Base-by-base conservation (phyloP, 2,329 filamentous ascomycete genomes). In the Aspergillus neotritici region DNA sequence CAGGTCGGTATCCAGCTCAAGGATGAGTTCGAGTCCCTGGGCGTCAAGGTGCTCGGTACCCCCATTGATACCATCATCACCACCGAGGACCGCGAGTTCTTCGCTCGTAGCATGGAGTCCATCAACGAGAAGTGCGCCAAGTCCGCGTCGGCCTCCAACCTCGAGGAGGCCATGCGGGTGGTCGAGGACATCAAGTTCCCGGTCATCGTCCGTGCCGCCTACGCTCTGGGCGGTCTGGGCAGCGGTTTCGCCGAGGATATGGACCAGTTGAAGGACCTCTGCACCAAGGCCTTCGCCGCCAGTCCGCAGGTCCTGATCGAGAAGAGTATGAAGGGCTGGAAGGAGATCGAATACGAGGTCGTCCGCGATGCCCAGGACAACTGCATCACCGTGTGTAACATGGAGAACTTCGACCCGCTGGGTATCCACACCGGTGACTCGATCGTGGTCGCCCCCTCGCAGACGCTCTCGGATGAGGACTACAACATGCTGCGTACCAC, bases 311-410 rank as follows among this genome's bases (percentile, higher is more conserved):
- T 98, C 6, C 79, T 98, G 43, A 94, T 98, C 58, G 93, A 98
- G 74, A 83, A 87, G 66, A 94, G 88, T 73, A 97, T 98, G 91
- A 97, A 97, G 74, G 93, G 93, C 47, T 98, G 93, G 93, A 98
- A 98, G 70, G 93, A 98, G 70, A 94, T 97, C 51, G 93, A 98
- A 68, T 98, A 97, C 63, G 93, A 98, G 68, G 93, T 97, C 49
- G 93, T 98, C 32, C 85, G 93, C 60, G 93, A 97, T 73, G 86
- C 83, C 44, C 83, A 88, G 57, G 90, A 98, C 73, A 97, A 97
- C 77, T 98, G 93, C 66, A 97, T 98, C 65, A 98, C 93, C 5
- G 93, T 98, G 49, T 98, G 93, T 69, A 98, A 98, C 75, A 97
- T 98, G 93, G 93, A 98, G 74, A 98, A 98, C 73, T 98, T 98